Evolutionary conservation across 495 filamentous ascomycete genomes (phyloP).

Genomic region (Annulohypoxylon stygium): DNA sequence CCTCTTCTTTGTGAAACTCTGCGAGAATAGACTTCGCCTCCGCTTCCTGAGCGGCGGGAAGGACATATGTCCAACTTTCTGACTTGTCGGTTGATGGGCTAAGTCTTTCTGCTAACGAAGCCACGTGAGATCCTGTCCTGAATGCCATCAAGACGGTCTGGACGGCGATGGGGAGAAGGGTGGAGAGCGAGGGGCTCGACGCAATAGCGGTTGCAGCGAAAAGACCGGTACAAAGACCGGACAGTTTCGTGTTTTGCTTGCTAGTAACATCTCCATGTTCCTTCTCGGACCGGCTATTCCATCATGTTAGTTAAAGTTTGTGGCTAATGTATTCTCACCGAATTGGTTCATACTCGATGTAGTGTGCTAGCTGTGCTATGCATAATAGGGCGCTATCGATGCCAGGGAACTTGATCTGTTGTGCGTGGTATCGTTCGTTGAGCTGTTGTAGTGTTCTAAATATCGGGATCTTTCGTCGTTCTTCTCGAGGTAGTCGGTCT

Average conservation of each 20-base stretch:
- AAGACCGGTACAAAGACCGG: constrained; percentile 79
- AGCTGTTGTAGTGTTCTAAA: constrained; percentile 79
- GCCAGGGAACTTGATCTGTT: constrained; percentile 69
- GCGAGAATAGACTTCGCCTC: constrained; percentile 61
- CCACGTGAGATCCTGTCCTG: constrained; percentile 73
- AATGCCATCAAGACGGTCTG: constrained; percentile 81
- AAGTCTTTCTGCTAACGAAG: constrained; percentile 63
- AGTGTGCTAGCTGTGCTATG: constrained; percentile 78
- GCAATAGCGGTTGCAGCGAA: constrained; percentile 80
- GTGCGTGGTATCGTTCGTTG: constrained; percentile 73
- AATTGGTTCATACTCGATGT: constrained; percentile 74
- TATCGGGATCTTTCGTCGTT: constrained; percentile 72
- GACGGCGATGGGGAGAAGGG: constrained; percentile 75
- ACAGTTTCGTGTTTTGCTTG: constrained; percentile 61
- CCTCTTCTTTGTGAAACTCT: constrained; percentile 66
- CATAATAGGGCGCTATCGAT: constrained; percentile 76
- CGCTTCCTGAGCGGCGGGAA: constrained; percentile 59
- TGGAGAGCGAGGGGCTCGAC: constrained; percentile 73
- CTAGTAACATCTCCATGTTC: constrained; percentile 60
- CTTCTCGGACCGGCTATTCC: constrained; percentile 60
- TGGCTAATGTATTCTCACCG: background rate
- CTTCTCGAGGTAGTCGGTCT: constrained; percentile 67
- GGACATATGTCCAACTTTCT: constrained; percentile 69
- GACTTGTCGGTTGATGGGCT: constrained; percentile 62
- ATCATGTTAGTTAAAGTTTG: constrained; percentile 36